These are phyloP conservation scores for Calocera cornea DNA, from an alignment of 768 basidiomycete genomes.

Conservation along the genomic window DNA sequence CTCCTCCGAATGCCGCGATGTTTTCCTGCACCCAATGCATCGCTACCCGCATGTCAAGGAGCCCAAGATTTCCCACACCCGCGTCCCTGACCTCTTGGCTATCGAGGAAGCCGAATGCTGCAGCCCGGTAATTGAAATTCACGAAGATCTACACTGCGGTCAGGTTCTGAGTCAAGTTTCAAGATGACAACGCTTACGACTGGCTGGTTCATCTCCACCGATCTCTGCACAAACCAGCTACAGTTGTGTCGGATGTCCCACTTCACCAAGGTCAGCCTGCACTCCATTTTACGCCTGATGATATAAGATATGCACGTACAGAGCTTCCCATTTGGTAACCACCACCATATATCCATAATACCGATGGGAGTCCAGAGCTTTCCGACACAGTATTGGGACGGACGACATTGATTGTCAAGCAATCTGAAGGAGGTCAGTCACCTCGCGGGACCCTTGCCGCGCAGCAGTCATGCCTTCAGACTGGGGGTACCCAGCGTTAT, in stretches of 20 bases:
- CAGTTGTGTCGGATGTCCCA: slow-evolving; percentile 1
- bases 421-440: slow-evolving; percentile 5
- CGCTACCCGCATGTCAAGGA: slow-evolving; percentile 46
- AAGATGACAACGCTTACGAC: background rate
- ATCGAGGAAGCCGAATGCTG: slow-evolving; percentile 28
- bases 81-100: slow-evolving; percentile 39
- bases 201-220: background rate
- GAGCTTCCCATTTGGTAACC: background rate
- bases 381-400: slow-evolving; percentile 11
- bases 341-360: background rate
- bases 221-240: background rate
- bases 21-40: slow-evolving; percentile 52
- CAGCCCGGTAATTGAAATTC: slow-evolving; percentile 37
- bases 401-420: slow-evolving; percentile 14
- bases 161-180: too few relatives aligned
- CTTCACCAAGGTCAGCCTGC: background rate
- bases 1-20: slow-evolving; percentile 50
- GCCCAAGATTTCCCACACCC: slow-evolving; percentile 37
- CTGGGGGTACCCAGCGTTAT: background rate
- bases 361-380: background rate
- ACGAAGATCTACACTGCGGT: slow-evolving; percentile 20
- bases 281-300: background rate
- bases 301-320: background rate
- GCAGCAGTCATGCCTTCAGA: background rate
- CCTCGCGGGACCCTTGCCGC: background rate